Percentiles rank a stretch among this genome's conserved stretches.
phyloP scores from a whole-genome alignment of 805 yeast genomes.

The Alloascoidea africana region DNA sequence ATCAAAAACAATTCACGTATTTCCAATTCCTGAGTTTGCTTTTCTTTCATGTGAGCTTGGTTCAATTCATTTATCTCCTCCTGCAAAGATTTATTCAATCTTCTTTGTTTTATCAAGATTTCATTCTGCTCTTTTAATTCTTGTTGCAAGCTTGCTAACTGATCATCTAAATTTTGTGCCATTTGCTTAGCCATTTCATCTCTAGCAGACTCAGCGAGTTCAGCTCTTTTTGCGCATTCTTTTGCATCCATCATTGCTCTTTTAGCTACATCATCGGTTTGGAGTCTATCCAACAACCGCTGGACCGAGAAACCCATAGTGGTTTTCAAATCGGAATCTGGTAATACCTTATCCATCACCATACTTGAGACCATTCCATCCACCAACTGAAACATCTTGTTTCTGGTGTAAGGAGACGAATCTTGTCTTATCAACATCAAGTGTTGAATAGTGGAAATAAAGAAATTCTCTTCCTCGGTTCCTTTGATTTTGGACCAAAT shows the following conservation, averaged over 20 bases:
- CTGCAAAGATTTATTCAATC: conserved; percentile 44
- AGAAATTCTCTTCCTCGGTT: conserved; percentile 41
- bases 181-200: conserved; percentile 51
- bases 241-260: conserved; percentile 48
- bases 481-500: conserved; percentile 43
- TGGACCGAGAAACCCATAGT: conserved; percentile 68
- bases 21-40: conserved; percentile 31
- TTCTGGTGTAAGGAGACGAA: conserved; percentile 23
- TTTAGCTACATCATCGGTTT: conserved; percentile 76
- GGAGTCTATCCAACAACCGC: conserved; percentile 50
- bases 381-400: conserved; percentile 39
- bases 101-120: conserved; percentile 41
- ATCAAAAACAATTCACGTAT: conserved; percentile 46
- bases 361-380: conserved; percentile 53
- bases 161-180: conserved; percentile 63
- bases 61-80: conserved; percentile 50
- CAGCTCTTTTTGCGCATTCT: conserved; percentile 35
- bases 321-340: conserved; percentile 36
- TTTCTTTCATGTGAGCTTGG: conserved; percentile 18
- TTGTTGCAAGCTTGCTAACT: conserved; percentile 40
- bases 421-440: conserved; percentile 30
- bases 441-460: conserved; percentile 53
- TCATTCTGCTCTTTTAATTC: conserved; percentile 51
- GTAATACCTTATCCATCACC: conserved; percentile 29
- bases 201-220: conserved; percentile 41